Percentiles rank a stretch among this genome's conserved stretches.
These are phyloP conservation scores for Cymbopogon flexuosus DNA, from an alignment of 202 grass and related monocot species.

Conservation along the genomic window DNA sequence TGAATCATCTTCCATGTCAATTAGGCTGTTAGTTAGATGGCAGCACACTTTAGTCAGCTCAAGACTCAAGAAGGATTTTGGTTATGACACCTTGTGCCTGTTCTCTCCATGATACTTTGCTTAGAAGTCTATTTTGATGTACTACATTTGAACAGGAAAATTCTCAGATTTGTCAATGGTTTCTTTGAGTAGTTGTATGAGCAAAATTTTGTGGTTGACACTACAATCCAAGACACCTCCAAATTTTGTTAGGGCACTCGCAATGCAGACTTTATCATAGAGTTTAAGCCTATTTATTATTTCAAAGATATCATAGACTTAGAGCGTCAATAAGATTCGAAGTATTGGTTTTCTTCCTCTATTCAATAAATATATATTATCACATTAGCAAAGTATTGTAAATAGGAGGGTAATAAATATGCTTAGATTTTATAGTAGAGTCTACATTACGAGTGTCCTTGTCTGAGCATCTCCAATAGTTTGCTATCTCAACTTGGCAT, in stretches of 20 bases:
- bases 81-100: neutral
- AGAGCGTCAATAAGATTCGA: too few relatives aligned
- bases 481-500: too few relatives aligned
- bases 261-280: too few relatives aligned
- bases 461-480: too few relatives aligned
- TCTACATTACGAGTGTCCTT: too few relatives aligned
- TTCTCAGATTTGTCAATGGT: neutral
- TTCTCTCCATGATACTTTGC: neutral
- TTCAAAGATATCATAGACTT: too few relatives aligned
- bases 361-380: too few relatives aligned
- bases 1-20: slow-evolving; percentile 17
- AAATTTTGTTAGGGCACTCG: neutral
- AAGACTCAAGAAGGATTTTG: slow-evolving; percentile 24
- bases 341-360: too few relatives aligned
- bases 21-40: slow-evolving; percentile 15
- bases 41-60: slow-evolving; percentile 1
- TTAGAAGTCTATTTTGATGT: neutral
- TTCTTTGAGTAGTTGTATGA: neutral
- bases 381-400: too few relatives aligned
- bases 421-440: too few relatives aligned
- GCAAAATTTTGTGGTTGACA: neutral
- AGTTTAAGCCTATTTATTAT: too few relatives aligned
- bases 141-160: neutral
- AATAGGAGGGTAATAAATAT: too few relatives aligned
- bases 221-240: neutral